Percentiles rank a stretch among this genome's conserved stretches.
phyloP scores from a whole-genome alignment of 2,329 filamentous ascomycete genomes.

The Plenodomus tracheiphilus region DNA sequence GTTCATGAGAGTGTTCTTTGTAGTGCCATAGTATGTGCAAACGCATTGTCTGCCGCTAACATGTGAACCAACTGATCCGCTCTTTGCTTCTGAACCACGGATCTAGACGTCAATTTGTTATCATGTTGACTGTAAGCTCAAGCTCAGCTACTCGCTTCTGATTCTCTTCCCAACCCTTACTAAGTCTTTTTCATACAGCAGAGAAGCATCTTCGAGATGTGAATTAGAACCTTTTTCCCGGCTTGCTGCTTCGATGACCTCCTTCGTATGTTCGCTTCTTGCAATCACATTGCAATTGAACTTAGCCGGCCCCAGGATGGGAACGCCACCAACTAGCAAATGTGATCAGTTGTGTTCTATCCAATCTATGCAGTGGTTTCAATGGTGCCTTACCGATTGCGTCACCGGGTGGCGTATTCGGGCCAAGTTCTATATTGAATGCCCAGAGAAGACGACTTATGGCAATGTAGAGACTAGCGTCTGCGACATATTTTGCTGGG shows the following conservation, averaged over 20 bases:
- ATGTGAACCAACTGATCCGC: background rate
- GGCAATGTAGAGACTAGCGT: background rate
- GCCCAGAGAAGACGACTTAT: conserved; percentile 1
- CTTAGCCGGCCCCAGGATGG: background rate
- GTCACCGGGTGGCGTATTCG: background rate
- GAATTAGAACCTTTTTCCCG: background rate
- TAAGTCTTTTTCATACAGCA: conserved; percentile 1
- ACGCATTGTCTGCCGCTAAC: background rate
- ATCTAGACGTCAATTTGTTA: background rate
- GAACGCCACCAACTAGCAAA: background rate
- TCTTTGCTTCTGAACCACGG: background rate
- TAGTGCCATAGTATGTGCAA: background rate
- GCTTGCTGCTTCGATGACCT: background rate
- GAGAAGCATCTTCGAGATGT: background rate
- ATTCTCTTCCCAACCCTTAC: background rate
- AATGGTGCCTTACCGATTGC: background rate
- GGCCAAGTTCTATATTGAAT: conserved; percentile 1
- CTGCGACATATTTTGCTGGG: background rate
- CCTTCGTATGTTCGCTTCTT: background rate
- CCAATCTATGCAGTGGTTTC: background rate
- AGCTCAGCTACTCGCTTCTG: background rate
- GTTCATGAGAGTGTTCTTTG: background rate
- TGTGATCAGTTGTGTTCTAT: background rate
- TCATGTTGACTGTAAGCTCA: background rate
- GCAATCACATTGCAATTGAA: background rate